These are phyloP conservation scores for Coelastrella sp. DNA, from an alignment of 139 green algal species.

Conservation along the genomic window DNA sequence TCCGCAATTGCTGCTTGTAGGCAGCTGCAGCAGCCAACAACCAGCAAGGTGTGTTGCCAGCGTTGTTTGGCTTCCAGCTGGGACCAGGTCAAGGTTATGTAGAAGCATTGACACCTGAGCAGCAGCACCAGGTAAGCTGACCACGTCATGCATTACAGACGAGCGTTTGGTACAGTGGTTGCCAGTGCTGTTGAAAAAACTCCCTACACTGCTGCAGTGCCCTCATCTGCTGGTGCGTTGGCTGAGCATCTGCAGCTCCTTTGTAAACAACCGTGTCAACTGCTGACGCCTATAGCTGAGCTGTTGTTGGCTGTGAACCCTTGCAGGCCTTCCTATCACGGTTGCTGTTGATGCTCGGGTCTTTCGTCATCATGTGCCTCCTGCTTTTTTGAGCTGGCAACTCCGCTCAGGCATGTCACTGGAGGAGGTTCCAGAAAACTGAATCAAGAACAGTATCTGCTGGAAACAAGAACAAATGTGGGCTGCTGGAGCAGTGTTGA, in stretches of 20 bases:
- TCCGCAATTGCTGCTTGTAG: neutral
- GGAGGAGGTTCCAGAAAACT: no score
- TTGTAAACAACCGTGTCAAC: neutral
- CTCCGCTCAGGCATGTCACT: no score
- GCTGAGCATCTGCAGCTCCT: neutral
- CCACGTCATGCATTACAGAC: neutral
- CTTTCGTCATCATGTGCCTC: constrained; percentile 95
- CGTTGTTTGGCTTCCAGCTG: constrained; percentile 85
- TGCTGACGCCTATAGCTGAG: neutral
- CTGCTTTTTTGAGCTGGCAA: constrained; percentile 79
- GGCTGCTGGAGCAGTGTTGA: no score
- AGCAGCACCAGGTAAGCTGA: constrained; percentile 89
- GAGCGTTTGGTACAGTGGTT: no score
- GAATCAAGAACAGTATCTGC: no score
- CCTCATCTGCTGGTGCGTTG: neutral
- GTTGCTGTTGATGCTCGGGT: constrained; percentile 94
- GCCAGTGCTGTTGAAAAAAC: no score
- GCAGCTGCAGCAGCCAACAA: constrained; percentile 56
- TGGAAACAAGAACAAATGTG: no score
- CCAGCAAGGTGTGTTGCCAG: constrained; percentile 77
- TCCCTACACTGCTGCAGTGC: neutral
- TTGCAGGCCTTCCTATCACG: constrained; percentile 73
- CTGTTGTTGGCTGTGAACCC: neutral
- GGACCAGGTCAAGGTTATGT: constrained; percentile 61
- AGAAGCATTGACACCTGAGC: constrained; percentile 86